Base-by-base conservation (phyloP, 805 yeast genomes). In the Teunomyces lycoperdinae region DNA sequence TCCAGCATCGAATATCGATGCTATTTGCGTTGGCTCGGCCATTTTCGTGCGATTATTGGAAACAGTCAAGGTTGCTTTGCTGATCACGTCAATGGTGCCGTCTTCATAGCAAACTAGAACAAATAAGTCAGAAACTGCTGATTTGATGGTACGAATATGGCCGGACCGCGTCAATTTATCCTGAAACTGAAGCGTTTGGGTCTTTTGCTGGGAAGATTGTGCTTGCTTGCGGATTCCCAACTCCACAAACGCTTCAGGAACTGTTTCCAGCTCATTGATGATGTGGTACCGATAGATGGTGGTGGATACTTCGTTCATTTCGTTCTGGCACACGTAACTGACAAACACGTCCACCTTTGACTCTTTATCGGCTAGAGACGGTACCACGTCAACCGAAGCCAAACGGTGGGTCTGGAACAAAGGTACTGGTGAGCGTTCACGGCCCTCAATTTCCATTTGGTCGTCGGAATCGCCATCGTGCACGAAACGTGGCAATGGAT, bases 1-100 rank as follows among this genome's bases (percentile, higher is more conserved):
- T 0, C 87, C 88, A 5, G 78, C 71, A 52, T 83, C 87, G 28
- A 74, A 64, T 2, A 83, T 54, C 0, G 79, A 65, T 2, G 71
- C 57, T 4, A 81, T 65, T 0, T 69, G 46, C 0, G 54, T 26
- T 2, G 79, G 53, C 2, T 66, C 42, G n/a, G 35, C 43, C 4
- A 20, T 33, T 7, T 29, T 30, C 11, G 48, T 33, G 17, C 28
- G 16, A 4, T 50, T 49, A 49, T 53, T 55, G n/a, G 57, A 50
- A 9, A 63, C 29, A 9, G 51, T 54, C 68, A 70, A 55, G 2
- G 61, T 48, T 1, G 46, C 50, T 38, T 84, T 67, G 38, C 74
- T 71, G 39, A 83, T 57, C 1, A 78, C 48, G 51, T 74, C 77
- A n/a, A 80, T 57, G 9, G 56, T 51, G 0, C 85, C 85, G 53